Base-by-base conservation (phyloP, 176 grass and related monocot species). In the Luzula sylvatica region DNA sequence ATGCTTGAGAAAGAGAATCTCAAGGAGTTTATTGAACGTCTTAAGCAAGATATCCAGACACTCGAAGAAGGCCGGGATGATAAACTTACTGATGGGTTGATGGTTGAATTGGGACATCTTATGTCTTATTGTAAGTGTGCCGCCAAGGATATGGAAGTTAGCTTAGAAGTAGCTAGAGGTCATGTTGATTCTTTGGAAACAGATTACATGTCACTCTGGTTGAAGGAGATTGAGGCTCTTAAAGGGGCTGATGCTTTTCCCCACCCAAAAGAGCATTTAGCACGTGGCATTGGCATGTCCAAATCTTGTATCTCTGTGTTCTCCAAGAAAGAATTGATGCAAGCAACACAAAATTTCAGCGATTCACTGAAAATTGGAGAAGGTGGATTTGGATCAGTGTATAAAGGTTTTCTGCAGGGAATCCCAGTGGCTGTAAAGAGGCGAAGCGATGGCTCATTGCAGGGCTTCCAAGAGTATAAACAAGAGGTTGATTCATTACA, bases 321-420 rank as follows among this genome's bases (percentile, higher is more conserved):
- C 46, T 73, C 90, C 46, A 65, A 66, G 14, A 52, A 27, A 38
- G 90, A 95, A 75, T 43, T 95, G 55, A 43, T 72, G 53, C 42
- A 79, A 67, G 90, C 83, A 25, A 95, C 84, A 11, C 42, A 78
- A 12, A 85, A 95, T 69, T 95, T 95, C 48, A 47, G 67, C 7
- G 63, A 82, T 26, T 25, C 67, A 17, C 38, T 58, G 50, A 82
- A 86, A 70, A 42, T 95, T 16, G 83, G 83, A 18, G 66, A 88
- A 76, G 84, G 90, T 49, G 83, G 79, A 27, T 75, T 75, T 65
- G 88, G 88, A 32, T 20, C 45, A 18, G 89, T 95, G 17, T 95
- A 85, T 23, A 86, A 61, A 67, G 89, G 83, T 7, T 52, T 72
- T 44, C 41, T 95, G 15, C 62, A 70, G 39, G 67, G 65, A 55